Percentiles rank a stretch among this genome's conserved stretches.
These are phyloP conservation scores for Allodekkera sacchari DNA, from an alignment of 805 yeast genomes.

Conservation along the genomic window DNA sequence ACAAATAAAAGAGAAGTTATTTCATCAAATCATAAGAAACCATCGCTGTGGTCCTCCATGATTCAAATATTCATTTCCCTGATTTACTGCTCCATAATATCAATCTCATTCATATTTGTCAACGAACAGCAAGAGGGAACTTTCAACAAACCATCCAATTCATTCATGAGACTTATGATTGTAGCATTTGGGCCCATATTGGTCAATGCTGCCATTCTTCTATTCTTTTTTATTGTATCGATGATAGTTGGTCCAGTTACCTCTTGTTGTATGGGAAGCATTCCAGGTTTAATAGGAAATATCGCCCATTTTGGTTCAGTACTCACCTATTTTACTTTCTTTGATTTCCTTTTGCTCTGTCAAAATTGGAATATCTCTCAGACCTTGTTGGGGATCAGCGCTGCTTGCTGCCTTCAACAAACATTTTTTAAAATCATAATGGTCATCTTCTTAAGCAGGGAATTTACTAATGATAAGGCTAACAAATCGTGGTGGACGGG, in stretches of 20 bases:
- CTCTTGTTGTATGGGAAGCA: constrained; percentile 31
- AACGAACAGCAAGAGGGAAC: constrained; percentile 44
- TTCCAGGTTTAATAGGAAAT: constrained; percentile 48
- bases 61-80: constrained; percentile 34
- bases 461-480: constrained; percentile 48
- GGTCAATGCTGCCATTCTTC: constrained; percentile 32
- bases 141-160: constrained; percentile 27
- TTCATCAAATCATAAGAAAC: constrained; percentile 38
- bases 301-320: constrained; percentile 48
- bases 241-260: constrained; percentile 41
- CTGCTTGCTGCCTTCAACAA: constrained; percentile 47
- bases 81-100: constrained; percentile 29
- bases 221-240: constrained; percentile 36
- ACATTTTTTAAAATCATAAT: constrained; percentile 46
- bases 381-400: constrained; percentile 53
- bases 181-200: constrained; percentile 40
- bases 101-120: constrained; percentile 43
- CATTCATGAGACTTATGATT: constrained; percentile 35
- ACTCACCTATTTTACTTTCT: constrained; percentile 42
- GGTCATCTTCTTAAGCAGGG: constrained; percentile 48
- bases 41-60: constrained; percentile 27
- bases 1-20: constrained; percentile 31
- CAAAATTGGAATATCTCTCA: constrained; percentile 61
- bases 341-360: constrained; percentile 57
- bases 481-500: constrained; percentile 80